phyloP scores from a whole-genome alignment of 2,329 filamentous ascomycete species.

The Botrytis paeoniae region DNA sequence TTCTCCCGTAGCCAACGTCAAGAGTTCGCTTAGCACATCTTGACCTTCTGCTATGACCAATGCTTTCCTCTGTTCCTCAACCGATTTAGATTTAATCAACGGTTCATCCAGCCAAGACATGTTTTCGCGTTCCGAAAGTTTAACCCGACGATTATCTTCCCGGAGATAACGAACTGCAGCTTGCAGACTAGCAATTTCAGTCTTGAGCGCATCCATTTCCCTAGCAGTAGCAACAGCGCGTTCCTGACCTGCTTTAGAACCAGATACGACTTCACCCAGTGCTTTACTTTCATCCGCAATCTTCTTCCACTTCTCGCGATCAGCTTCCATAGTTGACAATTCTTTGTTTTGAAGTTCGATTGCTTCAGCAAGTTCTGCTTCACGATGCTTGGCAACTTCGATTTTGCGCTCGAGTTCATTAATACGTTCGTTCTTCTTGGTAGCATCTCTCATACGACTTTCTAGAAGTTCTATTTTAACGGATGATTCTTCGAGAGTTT shows the following conservation, averaged over 20 bases:
- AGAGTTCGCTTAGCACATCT: conserved; percentile 62
- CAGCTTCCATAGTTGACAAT: conserved; percentile 60
- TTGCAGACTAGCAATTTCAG: conserved; percentile 63
- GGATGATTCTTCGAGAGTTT: conserved; percentile 79
- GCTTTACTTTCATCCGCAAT: conserved; percentile 60
- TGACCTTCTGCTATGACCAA: conserved; percentile 59
- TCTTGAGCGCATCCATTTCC: conserved; percentile 69
- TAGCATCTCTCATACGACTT: conserved; percentile 79
- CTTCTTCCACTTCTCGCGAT: conserved; percentile 70
- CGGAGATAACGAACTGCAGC: conserved; percentile 65
- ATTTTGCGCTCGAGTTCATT: conserved; percentile 61
- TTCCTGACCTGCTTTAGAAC: conserved; percentile 58
- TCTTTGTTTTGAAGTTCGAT: conserved; percentile 67
- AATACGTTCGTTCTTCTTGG: conserved; percentile 70
- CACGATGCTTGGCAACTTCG: conserved; percentile 50
- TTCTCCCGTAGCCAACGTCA: conserved; percentile 52
- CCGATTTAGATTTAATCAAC: conserved; percentile 44
- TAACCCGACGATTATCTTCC: conserved; percentile 62
- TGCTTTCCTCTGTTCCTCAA: conserved; percentile 48
- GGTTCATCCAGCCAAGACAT: conserved; percentile 62
- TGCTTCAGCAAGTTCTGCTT: conserved; percentile 56
- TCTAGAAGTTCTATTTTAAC: conserved; percentile 93
- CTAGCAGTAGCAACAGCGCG: conserved; percentile 66
- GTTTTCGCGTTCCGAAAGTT: conserved; percentile 46
- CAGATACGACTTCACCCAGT: conserved; percentile 47